Evolutionary conservation across 1,284 basidiomycete genomes (phyloP).

Genomic region (Ceratobasidium sp.): DNA sequence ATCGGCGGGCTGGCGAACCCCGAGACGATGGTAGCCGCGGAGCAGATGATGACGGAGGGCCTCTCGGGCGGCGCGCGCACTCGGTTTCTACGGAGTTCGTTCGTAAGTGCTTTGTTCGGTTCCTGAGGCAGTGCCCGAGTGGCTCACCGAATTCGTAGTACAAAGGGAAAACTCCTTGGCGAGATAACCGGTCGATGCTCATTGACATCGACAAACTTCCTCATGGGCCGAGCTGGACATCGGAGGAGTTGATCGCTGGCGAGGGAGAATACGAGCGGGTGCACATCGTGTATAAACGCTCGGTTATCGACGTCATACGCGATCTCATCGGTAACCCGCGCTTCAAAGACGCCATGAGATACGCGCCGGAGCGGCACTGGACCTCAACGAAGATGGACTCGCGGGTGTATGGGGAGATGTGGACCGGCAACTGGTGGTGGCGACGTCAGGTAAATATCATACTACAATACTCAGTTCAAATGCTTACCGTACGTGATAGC

Average conservation of each 20-base stretch:
- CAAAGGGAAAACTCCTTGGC: not conserved
- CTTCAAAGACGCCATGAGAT: constrained; percentile 21
- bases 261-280: not conserved
- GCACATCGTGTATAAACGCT: constrained; percentile 48
- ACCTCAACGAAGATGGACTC: not conserved
- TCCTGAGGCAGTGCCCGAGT: too few species aligned
- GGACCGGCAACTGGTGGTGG: constrained; percentile 42
- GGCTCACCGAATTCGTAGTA: not conserved
- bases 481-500: constrained; percentile 15
- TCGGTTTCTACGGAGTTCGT: constrained; percentile 13
- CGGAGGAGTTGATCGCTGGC: not conserved
- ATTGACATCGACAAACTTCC: not conserved
- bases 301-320: constrained; percentile 53
- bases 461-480: too few species aligned
- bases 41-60: constrained; percentile 32
- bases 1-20: not conserved
- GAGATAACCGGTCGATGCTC: not conserved
- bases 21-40: constrained; percentile 5
- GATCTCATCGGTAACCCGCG: constrained; percentile 48
- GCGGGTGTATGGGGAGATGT: constrained; percentile 36
- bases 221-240: not conserved
- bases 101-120: not conserved
- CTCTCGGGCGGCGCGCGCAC: constrained; percentile 1
- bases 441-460: constrained; percentile 17
- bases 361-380: constrained; percentile 5